Percentiles rank a stretch among this genome's conserved stretches.
These are phyloP conservation scores for Wickerhamomyces sp. DNA, from an alignment of 1,139 yeast species.

Conservation along the genomic window DNA sequence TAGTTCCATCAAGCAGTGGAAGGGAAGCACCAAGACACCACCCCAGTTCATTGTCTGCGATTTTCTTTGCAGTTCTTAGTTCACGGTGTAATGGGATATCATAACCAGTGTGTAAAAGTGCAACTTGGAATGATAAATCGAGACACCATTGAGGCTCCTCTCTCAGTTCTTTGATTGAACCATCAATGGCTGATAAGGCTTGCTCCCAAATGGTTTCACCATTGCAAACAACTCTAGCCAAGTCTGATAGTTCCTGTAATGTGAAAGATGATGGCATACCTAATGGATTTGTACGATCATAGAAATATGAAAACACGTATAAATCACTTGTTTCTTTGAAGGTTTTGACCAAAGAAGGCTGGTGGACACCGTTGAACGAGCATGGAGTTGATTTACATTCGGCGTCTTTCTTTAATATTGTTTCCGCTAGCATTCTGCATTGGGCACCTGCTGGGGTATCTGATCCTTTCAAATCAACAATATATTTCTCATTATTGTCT, in stretches of 20 bases:
- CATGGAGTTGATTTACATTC: conserved; percentile 77
- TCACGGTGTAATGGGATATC: conserved; percentile 90
- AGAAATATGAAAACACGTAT: conserved; percentile 89
- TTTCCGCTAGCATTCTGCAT: conserved; percentile 82
- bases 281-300: conserved; percentile 87
- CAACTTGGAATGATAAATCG: conserved; percentile 84
- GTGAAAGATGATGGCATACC: conserved; percentile 94
- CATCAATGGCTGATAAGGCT: conserved; percentile 53
- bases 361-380: conserved; percentile 95
- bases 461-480: conserved; percentile 75
- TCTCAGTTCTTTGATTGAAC: conserved; percentile 59
- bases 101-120: conserved; percentile 90
- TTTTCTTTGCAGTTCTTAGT: conserved; percentile 85
- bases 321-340: conserved; percentile 70
- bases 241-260: conserved; percentile 73
- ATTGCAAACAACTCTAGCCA: conserved; percentile 79
- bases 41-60: conserved; percentile 85
- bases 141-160: conserved; percentile 92
- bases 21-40: conserved; percentile 99
- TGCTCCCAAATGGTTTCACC: conserved; percentile 75
- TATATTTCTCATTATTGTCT: conserved; percentile 44
- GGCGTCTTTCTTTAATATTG: conserved; percentile 75
- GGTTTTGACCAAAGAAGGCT: conserved; percentile 79
- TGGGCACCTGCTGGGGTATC: conserved; percentile 57
- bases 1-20: conserved; percentile 70